Base-by-base conservation (phyloP, 306 rosid species). In the Delonix regia region DNA sequence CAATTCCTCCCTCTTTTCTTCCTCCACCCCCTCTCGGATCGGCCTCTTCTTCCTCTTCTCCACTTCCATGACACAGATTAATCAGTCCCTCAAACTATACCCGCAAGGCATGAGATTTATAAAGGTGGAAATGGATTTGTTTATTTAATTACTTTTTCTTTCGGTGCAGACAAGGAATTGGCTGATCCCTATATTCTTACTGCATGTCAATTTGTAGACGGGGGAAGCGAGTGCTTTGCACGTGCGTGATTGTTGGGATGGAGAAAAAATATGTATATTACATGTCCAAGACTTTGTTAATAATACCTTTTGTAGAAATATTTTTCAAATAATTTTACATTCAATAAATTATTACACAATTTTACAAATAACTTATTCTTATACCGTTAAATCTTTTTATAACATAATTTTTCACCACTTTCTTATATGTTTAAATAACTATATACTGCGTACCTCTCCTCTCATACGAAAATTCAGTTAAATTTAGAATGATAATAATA, bases 41-140 rank as follows among this genome's bases (percentile, higher is more conserved):
- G 67, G 69, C 80, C 55, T 39, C 78, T 69, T 82, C 25, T 63
- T 60, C 45, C 24, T 62, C 78, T 81, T 83, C 51, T 66, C 85
- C 27, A 63, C 15, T 52, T 86, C 94, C 94, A 84, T 83, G 33
- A 33, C 11, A 10, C 24, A 18, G 8, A 15, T 45, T 70, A 84
- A 62, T 71, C 51, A 18, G 73, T 39, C 63, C 74, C 12, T 25
- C 38, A 24, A 21, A 13, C 19, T 15, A 61, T n/a, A 21, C 10
- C 69, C 34, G 3, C 5, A 21, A n/a, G 22, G 52, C 36, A 44
- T 30, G 52, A 75, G 64, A 49, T 73, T 56, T 83, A 34, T 66
- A 25, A 5, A 60, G 6, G 2, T 6, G 25, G 3, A 44, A 41
- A 75, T 14, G 70, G 12, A 4, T 57, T 2, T 57, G 34, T 36